Conservation (phyloP, 371 early-diverging fungal genomes). For the Mucor plumbeus region DNA sequence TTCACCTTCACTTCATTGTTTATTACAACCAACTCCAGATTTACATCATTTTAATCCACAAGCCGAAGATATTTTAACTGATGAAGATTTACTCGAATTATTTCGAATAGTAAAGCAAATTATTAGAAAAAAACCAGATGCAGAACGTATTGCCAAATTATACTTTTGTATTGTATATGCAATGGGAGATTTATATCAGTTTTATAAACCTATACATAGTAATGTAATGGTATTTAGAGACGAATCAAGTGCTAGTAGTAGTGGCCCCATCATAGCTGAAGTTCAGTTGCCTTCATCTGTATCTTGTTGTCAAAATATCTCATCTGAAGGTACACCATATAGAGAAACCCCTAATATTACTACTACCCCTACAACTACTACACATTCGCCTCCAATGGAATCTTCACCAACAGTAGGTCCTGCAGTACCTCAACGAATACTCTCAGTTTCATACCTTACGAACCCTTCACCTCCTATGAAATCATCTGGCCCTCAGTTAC, state of each 20-base stretch:
- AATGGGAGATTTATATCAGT: conserved; percentile 46
- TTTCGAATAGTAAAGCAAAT: conserved; percentile 53
- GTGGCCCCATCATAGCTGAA: conserved; percentile 3
- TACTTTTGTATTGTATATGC: conserved; percentile 55
- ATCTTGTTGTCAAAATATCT: conserved; percentile 23
- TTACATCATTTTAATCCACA: conserved; percentile 31
- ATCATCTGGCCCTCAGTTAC: conserved; percentile 3
- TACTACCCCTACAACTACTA: background rate
- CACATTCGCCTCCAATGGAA: background rate
- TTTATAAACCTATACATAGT: conserved; percentile 41
- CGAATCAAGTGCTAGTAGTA: conserved; percentile 11
- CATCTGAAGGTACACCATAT: conserved; percentile 6
- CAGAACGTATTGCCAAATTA: conserved; percentile 47
- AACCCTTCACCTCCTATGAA: conserved; percentile 12
- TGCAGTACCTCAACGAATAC: conserved; percentile 25
- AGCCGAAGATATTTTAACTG: conserved; percentile 55
- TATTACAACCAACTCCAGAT: conserved; percentile 13
- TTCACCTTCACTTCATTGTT: conserved; percentile 10
- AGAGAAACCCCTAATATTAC: conserved; percentile 4
- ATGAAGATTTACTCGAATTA: conserved; percentile 51
- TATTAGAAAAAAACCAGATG: conserved; percentile 40
- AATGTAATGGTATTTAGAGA: conserved; percentile 42
- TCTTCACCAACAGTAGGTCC: background rate
- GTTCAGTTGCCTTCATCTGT: conserved; percentile 24
- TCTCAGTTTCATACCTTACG: conserved; percentile 45